Percentiles rank a stretch among this genome's conserved stretches.
Evolutionary conservation across 2,329 filamentous ascomycete species (phyloP).

Genomic region (Diplodia seriata): DNA sequence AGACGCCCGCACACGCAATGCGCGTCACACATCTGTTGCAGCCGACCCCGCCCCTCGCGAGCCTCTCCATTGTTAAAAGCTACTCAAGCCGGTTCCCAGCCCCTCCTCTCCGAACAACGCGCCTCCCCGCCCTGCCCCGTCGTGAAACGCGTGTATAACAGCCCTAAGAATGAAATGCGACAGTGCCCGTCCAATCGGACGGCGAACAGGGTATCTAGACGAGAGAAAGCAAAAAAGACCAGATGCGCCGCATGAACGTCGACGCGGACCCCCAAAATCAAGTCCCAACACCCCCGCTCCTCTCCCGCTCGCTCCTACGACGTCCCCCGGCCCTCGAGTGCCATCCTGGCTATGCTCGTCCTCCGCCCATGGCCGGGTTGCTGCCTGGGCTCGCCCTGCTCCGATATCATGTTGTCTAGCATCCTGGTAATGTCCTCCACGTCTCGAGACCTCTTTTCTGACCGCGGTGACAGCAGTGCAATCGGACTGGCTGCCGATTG

Average conservation of each 20-base stretch:
- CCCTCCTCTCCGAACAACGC: neutral
- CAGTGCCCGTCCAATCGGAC: constrained; percentile 28
- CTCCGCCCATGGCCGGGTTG: constrained; percentile 67
- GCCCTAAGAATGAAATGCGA: constrained; percentile 30
- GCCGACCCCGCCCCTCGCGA: constrained; percentile 14
- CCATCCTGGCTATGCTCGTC: constrained; percentile 45
- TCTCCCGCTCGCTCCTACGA: neutral
- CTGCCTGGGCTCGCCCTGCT: constrained; percentile 76
- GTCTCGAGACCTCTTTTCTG: constrained; percentile 67
- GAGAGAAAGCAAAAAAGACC: constrained; percentile 12
- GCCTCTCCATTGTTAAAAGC: constrained; percentile 28
- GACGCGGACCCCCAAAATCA: constrained; percentile 1
- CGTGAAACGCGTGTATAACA: constrained; percentile 28
- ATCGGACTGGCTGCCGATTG: constrained; percentile 32
- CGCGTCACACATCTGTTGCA: constrained; percentile 25
- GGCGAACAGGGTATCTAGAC: constrained; percentile 29
- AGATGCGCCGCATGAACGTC: constrained; percentile 22
- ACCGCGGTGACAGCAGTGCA: constrained; percentile 41
- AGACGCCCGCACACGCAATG: neutral
- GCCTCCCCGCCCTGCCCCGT: neutral
- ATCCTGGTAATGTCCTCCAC: constrained; percentile 93
- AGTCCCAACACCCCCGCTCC: constrained; percentile 14
- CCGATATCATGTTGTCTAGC: constrained; percentile 95
- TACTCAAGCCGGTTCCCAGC: constrained; percentile 13
- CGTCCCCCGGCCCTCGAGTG: constrained; percentile 16